These are phyloP conservation scores for Neophaeococcomyces mojaviensis DNA, from an alignment of 2,329 filamentous ascomycete species.

Conservation along the genomic window DNA sequence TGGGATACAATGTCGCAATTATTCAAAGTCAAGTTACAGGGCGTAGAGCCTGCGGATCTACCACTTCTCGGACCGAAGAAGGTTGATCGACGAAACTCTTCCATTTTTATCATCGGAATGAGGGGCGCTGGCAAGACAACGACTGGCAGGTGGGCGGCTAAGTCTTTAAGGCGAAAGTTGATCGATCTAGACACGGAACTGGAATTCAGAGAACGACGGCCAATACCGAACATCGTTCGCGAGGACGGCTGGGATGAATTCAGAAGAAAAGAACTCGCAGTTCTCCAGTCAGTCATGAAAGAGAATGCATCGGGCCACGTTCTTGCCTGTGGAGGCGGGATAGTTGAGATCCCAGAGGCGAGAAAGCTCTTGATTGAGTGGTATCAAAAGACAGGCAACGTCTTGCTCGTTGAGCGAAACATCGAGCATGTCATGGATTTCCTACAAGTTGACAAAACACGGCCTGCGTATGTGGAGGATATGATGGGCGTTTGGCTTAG, in stretches of 20 bases:
- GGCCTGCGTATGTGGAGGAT: conserved; percentile 86
- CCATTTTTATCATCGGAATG: conserved; percentile 95
- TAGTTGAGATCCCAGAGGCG: conserved; percentile 79
- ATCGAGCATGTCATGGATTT: conserved; percentile 84
- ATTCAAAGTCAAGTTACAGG: conserved; percentile 70
- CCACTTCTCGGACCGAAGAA: conserved; percentile 32
- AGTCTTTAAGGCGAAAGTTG: conserved; percentile 66
- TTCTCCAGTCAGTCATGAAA: conserved; percentile 65
- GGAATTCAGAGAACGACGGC: conserved; percentile 63
- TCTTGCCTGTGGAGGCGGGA: conserved; percentile 87
- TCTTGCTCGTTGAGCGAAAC: conserved; percentile 79
- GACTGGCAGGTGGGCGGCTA: conserved; percentile 75
- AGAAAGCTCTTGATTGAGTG: conserved; percentile 68
- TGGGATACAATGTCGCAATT: conserved; percentile 80
- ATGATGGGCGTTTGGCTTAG: conserved; percentile 87
- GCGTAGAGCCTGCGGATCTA: conserved; percentile 51
- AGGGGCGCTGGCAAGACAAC: conserved; percentile 95
- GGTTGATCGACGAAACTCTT: conserved; percentile 45
- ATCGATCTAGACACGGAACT: conserved; percentile 84
- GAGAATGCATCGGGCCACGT: conserved; percentile 70
- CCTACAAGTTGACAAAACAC: conserved; percentile 76
- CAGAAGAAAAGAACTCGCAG: conserved; percentile 65
- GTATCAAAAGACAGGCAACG: conserved; percentile 68
- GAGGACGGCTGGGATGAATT: conserved; percentile 81
- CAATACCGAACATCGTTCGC: conserved; percentile 80